Percentiles rank a stretch among this genome's conserved stretches.
Evolutionary conservation across 2,329 filamentous ascomycete genomes (phyloP).

Genomic region (Fusarium praegraminearum): DNA sequence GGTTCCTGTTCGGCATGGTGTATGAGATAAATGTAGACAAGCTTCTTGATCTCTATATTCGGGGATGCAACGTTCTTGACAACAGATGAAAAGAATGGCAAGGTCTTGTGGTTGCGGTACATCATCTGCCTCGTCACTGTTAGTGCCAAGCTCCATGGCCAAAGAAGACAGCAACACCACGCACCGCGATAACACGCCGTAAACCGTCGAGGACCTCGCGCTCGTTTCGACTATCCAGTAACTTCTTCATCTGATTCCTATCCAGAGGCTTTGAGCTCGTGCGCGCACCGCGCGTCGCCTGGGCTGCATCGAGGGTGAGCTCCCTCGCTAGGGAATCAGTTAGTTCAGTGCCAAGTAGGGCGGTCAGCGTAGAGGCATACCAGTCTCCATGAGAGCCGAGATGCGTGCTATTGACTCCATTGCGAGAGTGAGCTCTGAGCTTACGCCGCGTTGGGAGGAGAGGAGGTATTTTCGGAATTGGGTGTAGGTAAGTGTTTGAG

Average conservation of each 20-base stretch:
- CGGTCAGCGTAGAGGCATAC: constrained; percentile 62
- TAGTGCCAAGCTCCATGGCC: background rate
- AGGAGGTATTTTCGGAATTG: constrained; percentile 20
- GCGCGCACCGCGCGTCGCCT: constrained; percentile 79
- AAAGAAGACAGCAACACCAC: constrained; percentile 43
- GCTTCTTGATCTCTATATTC: constrained; percentile 94
- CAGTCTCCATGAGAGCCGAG: constrained; percentile 93
- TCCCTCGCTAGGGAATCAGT: constrained; percentile 77
- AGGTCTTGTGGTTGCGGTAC: constrained; percentile 88
- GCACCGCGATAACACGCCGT: constrained; percentile 86
- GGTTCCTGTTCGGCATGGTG: constrained; percentile 97
- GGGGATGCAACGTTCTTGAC: constrained; percentile 98
- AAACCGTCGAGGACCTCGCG: constrained; percentile 93
- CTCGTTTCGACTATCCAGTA: constrained; percentile 93
- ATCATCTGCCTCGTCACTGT: constrained; percentile 76
- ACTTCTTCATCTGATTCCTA: constrained; percentile 89
- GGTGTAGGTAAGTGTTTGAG: constrained; percentile 39
- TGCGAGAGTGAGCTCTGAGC: constrained; percentile 39
- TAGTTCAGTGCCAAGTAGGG: constrained; percentile 31
- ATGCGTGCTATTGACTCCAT: constrained; percentile 99
- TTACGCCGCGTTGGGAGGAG: constrained; percentile 27
- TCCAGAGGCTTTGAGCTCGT: constrained; percentile 75
- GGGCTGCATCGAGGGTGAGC: constrained; percentile 95
- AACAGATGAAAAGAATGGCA: constrained; percentile 95
- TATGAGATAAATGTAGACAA: constrained; percentile 98